Evolutionary conservation across 371 early-diverging fungal genomes (phyloP), one percentile per base, ranked within the genome.

Genomic region (Rhizopus stolonifer): DNA sequence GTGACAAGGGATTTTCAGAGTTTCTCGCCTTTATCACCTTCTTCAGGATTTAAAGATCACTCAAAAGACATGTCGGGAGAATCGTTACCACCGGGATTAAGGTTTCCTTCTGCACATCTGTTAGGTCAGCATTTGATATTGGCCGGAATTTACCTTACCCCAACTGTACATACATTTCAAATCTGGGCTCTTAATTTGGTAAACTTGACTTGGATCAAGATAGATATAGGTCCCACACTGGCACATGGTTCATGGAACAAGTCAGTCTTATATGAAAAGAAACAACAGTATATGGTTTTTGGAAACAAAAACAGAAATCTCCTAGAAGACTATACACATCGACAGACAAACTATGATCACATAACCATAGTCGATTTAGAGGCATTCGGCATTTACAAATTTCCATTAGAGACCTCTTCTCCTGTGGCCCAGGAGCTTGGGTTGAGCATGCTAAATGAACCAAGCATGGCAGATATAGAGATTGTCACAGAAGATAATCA

Each of bases 201-300:
- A 7, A 80, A 81, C 32, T 59, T 83, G 24, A 75, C 72, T 3
- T 91, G 92, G 92, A 69, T 72, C 21, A 81, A 85, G 3, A 79
- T 91, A 49, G 79, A 81, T 43, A 85, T 86, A 17, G 90, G 88
- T 1, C 69, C 84, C 0, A 72, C 79, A 21, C 79, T 88, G 42
- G 60, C 76, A 17, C 67, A 79, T 3, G 89, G 90, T 4, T 88
- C 89, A 25, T 91, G 92, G 92, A 91, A 88, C 67, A 76, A 87
- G 33, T 87, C 87, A 8, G 61, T 89, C 0, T 58, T 91, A 4
- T 76, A 83, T 36, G 84, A 83, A 11, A 61, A 58, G 24, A 73
- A 74, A 8, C 83, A 87, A 40, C 79, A 79, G 17, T 82, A 85
- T 49, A 69, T 85, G 14, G 79, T 90, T 14, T 80, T 90, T 63